phyloP scores from a whole-genome alignment of 179 eudicot species.

The Silene noctiflora region DNA sequence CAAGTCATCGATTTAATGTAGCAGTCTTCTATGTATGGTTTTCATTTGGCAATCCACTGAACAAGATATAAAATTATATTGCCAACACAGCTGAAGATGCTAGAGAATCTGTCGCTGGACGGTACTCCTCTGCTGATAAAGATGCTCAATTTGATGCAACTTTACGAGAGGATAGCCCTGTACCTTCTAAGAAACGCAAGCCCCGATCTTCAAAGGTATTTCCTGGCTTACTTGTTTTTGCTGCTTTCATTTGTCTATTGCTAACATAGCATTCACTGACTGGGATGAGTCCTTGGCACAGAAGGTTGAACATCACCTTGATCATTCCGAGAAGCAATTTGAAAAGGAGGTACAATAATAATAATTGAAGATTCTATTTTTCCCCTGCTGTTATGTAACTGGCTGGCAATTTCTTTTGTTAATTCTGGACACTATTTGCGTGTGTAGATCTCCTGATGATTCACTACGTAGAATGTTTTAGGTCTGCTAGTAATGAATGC shows the following conservation, averaged over 20 bases:
- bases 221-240: neutral
- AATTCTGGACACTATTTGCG: neutral
- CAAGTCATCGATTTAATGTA: neutral
- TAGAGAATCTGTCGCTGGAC: conserved; percentile 28
- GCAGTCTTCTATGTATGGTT: neutral
- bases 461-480: neutral
- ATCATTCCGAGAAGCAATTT: conserved; percentile 32
- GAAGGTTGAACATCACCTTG: conserved; percentile 39
- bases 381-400: conserved; percentile 17
- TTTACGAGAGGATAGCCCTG: conserved; percentile 21
- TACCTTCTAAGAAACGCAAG: conserved; percentile 27
- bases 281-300: conserved; percentile 33
- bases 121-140: conserved; percentile 22
- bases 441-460: neutral
- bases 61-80: conserved; percentile 7
- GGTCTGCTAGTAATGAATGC: neutral
- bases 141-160: conserved; percentile 19
- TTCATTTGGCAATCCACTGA: neutral
- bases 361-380: conserved; percentile 1
- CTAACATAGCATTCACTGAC: neutral
- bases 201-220: conserved; percentile 32
- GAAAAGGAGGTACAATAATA: conserved; percentile 53
- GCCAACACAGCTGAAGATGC: conserved; percentile 27
- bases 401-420: neutral
- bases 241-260: neutral